Conservation (phyloP, 257 asterid genomes). For the Fraxinus pennsylvanica region DNA sequence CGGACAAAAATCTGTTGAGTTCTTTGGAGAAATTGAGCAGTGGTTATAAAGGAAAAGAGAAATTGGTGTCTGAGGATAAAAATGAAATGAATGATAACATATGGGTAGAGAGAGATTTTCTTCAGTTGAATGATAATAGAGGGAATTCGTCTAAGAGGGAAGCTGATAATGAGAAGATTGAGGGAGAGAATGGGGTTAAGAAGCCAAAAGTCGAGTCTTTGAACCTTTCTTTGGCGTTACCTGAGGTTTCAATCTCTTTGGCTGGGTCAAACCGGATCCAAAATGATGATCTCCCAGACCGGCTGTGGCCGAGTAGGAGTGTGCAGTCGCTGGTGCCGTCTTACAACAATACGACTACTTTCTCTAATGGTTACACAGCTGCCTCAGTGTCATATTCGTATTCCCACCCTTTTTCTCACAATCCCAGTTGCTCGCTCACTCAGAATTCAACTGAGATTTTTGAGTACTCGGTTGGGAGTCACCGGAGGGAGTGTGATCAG, state of each 20-base stretch:
- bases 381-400: conserved; percentile 71
- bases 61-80: conserved; percentile 59
- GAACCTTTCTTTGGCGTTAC: conserved; percentile 77
- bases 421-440: conserved; percentile 86
- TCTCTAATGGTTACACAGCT: conserved; percentile 77
- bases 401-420: conserved; percentile 78
- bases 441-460: conserved; percentile 66
- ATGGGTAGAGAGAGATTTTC: conserved; percentile 86
- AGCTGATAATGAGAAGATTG: conserved; percentile 47
- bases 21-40: conserved; percentile 45
- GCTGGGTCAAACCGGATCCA: conserved; percentile 71
- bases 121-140: conserved; percentile 57
- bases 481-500: conserved; percentile 63
- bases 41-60: conserved; percentile 69
- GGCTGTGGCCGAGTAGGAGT: conserved; percentile 61
- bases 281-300: conserved; percentile 57
- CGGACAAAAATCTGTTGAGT: conserved; percentile 50
- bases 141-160: conserved; percentile 61
- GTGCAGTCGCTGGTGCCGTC: conserved; percentile 67
- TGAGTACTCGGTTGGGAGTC: conserved; percentile 63
- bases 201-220: conserved; percentile 79
- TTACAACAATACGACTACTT: conserved; percentile 63
- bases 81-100: conserved; percentile 42
- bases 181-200: conserved; percentile 56
- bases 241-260: conserved; percentile 71